These are phyloP conservation scores for Earliella scabrosa DNA, from an alignment of 1,284 basidiomycete species.

Conservation along the genomic window DNA sequence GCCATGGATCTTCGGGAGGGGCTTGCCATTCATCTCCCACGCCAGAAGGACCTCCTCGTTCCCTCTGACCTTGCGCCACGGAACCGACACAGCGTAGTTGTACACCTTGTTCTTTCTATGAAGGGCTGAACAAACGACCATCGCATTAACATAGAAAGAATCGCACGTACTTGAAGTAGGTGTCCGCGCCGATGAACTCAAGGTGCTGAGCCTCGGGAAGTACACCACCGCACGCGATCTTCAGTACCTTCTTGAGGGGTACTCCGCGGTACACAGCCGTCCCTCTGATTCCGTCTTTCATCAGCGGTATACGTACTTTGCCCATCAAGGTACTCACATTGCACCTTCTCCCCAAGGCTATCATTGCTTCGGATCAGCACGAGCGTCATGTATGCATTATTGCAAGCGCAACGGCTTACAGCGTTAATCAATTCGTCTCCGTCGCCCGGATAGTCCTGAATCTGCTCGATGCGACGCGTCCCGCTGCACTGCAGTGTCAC, in stretches of 20 bases:
- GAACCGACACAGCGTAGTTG: constrained; percentile 61
- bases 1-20: constrained; percentile 60
- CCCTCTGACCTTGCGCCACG: constrained; percentile 52
- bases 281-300: constrained; percentile 21
- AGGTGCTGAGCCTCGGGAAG: constrained; percentile 53
- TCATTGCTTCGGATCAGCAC: not conserved
- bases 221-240: constrained; percentile 55
- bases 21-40: constrained; percentile 63
- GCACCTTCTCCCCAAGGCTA: constrained; percentile 59
- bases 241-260: constrained; percentile 56
- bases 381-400: too few relatives aligned
- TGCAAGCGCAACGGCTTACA: constrained; percentile 9
- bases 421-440: constrained; percentile 61
- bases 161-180: constrained; percentile 55
- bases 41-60: constrained; percentile 60
- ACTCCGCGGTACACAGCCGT: constrained; percentile 50
- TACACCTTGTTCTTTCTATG: constrained; percentile 51
- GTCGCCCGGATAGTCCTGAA: constrained; percentile 57
- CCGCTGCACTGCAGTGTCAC: constrained; percentile 61
- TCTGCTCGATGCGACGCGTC: constrained; percentile 58
- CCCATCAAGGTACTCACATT: constrained; percentile 41
- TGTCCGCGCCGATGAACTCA: constrained; percentile 62
- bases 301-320: too few relatives aligned
- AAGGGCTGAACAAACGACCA: not conserved
- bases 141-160: too few relatives aligned